These are phyloP conservation scores for Aspergillus pseudoterreus DNA, from an alignment of 2,329 filamentous ascomycete genomes.

Conservation along the genomic window DNA sequence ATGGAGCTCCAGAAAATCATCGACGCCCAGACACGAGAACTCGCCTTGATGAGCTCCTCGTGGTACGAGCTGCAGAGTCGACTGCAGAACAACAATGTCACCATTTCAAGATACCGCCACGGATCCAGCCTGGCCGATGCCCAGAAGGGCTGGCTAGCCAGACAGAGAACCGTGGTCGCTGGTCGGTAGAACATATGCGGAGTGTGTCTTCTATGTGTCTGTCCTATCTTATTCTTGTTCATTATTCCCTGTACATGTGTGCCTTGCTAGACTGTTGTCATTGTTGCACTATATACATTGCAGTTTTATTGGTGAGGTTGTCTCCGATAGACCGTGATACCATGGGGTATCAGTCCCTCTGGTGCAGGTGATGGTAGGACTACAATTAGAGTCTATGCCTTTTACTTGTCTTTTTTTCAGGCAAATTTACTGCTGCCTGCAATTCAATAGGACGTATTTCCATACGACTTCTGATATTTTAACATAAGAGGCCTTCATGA, in stretches of 20 bases:
- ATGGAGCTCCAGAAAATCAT: constrained; percentile 39
- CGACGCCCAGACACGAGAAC: constrained; percentile 40
- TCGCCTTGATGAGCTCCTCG: constrained; percentile 44
- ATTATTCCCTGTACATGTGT: background rate
- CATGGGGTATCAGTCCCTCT: too few relatives aligned
- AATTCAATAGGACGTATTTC: too few relatives aligned
- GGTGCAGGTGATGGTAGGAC: too few relatives aligned
- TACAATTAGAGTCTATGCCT: too few relatives aligned
- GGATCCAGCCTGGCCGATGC: constrained; percentile 34
- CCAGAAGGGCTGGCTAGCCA: constrained; percentile 43
- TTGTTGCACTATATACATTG: background rate
- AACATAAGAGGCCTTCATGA: too few relatives aligned
- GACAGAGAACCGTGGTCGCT: constrained; percentile 41
- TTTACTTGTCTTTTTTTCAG: too few relatives aligned
- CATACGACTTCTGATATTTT: too few relatives aligned
- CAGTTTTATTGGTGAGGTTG: background rate
- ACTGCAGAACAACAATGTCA: constrained; percentile 42
- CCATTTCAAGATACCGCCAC: constrained; percentile 38
- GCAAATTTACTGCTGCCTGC: too few relatives aligned
- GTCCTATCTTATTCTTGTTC: background rate
- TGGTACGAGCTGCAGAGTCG: constrained; percentile 47
- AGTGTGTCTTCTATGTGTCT: background rate
- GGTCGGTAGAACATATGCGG: constrained; percentile 20
- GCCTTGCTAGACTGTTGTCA: constrained; percentile 1
- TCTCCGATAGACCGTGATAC: too few relatives aligned